Percentiles rank a stretch among this genome's conserved stretches.
phyloP scores from a whole-genome alignment of 1,139 yeast species.

The Geotrichum armillariae region DNA sequence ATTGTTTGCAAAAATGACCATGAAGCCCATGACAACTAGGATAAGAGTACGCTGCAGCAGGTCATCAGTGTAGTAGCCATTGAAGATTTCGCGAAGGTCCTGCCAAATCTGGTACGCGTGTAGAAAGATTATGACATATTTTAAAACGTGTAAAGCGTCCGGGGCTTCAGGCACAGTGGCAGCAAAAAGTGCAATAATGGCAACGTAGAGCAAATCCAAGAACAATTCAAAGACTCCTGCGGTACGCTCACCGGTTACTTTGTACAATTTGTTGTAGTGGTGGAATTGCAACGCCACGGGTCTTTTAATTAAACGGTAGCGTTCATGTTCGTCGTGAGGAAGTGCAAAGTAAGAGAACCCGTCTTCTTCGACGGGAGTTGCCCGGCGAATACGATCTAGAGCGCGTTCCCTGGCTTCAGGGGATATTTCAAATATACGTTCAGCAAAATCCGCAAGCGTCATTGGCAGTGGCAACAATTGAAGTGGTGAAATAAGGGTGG shows the following conservation, averaged over 20 bases:
- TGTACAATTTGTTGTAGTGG: conserved; percentile 55
- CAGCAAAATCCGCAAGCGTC: conserved; percentile 6
- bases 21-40: conserved; percentile 53
- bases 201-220: conserved; percentile 63
- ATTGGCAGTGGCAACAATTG: no score
- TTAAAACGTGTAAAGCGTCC: conserved; percentile 48
- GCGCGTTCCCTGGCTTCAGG: conserved; percentile 16
- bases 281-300: conserved; percentile 66
- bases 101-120: conserved; percentile 68
- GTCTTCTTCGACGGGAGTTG: conserved; percentile 21
- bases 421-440: conserved; percentile 8
- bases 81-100: conserved; percentile 63
- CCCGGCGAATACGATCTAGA: conserved; percentile 18
- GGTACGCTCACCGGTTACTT: conserved; percentile 57
- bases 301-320: conserved; percentile 38
- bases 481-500: no score
- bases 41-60: conserved; percentile 54
- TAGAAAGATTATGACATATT: conserved; percentile 52
- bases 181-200: conserved; percentile 62
- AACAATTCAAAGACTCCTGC: conserved; percentile 58
- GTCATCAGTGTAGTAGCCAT: conserved; percentile 65
- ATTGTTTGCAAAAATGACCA: conserved; percentile 56
- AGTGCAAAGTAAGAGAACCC: conserved; percentile 20
- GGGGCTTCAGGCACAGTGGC: conserved; percentile 54
- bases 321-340: conserved; percentile 16